Base-by-base conservation (phyloP, 805 yeast species). In the Cyberlindnera sargentensis region DNA sequence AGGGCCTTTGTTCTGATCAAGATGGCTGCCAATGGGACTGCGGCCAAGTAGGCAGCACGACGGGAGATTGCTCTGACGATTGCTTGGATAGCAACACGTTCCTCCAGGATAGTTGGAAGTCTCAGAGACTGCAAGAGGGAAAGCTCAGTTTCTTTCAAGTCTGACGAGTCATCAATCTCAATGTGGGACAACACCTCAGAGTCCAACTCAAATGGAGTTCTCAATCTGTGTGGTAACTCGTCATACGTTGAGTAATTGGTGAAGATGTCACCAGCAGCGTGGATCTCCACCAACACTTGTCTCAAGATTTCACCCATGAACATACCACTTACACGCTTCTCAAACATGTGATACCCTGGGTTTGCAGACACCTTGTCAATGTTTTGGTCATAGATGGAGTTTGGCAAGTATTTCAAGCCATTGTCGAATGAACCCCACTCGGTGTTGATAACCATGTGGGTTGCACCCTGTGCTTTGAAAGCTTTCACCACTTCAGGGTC, bases 391-490 rank as follows among this genome's bases (percentile, higher is more conserved):
- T 80, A 90, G 47, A 78, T 75, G 4, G 95, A 85, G 39, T 70
- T 74, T 47, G 97, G 97, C 49, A 91, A 70, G 34, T 80, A 70
- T 51, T 77, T 71, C 48, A 89, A 71, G 24, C 78, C 81, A 60
- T 91, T 91, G 65, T 91, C 98, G 57, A 90, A 91, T 36, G 96
- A 88, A 49, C 98, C 98, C 96, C 98, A 93, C 66, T 93, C 99
- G 37, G 96, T 90, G 68, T 90, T 90, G 55, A 90, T 75, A 49
- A 88, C 84, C 96, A 90, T 90, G 49, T 81, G 79, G 3, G 72
- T 69, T 41, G 73, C 71, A 31, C 78, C 81, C 40, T 66, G 60
- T 2, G 62, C 53, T 23, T 60, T 41, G 54, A 74, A 64, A 23
- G 60, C 61, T 26, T 57, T 64, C 37, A 64, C 63, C 10, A 64